Base-by-base conservation (phyloP, 1,284 basidiomycete species). In the Fomitopsis pinicola region DNA sequence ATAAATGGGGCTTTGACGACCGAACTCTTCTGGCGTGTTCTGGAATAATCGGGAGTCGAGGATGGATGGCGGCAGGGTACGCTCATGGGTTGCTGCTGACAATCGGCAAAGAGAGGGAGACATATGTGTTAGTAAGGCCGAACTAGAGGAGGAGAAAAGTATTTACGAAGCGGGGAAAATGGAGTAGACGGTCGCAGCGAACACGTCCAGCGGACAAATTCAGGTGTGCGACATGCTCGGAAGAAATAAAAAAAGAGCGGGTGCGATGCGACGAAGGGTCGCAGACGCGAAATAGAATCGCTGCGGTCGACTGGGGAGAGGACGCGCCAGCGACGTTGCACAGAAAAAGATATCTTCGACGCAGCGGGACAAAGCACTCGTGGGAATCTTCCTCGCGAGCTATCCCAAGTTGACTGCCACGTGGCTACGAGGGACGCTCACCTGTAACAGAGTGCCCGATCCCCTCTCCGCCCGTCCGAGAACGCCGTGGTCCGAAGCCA, bases 11-110 rank as follows among this genome's bases (percentile, higher is more conserved):
- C 38, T 36, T 60, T 62, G 55, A 55, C 60, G 65, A 62, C 68
- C 65, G 64, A 64, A 38, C 17, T 62, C 58, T 66, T 68, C 61
- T 64, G 62, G 65, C 62, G 60, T 56, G 46, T 72, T 72, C 72
- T 73, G 70, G 69, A 71, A 72, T n/a, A 55, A 52, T 28, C 61
- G 50, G 60, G 63, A 10, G 63, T 59, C 57, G 62, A 61, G 61
- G 66, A 56, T 40, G 4, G 46, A 45, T 50, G 57, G 45, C 44
- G 64, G 59, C 45, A 64, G 57, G 55, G 58, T 58, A 38, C 59
- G 50, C 59, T 67, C 66, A 69, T 69, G 59, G 66, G 66, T 63
- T 64, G 48, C 62, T 63, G 42, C 36, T 30, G 62, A 59, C 58
- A 42, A 58, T 38, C 33, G 50, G 14, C 50, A 53, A 59, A 28